Base-by-base conservation (phyloP, 2,329 filamentous ascomycete species). In the Tolypocladium ovalisporum region DNA sequence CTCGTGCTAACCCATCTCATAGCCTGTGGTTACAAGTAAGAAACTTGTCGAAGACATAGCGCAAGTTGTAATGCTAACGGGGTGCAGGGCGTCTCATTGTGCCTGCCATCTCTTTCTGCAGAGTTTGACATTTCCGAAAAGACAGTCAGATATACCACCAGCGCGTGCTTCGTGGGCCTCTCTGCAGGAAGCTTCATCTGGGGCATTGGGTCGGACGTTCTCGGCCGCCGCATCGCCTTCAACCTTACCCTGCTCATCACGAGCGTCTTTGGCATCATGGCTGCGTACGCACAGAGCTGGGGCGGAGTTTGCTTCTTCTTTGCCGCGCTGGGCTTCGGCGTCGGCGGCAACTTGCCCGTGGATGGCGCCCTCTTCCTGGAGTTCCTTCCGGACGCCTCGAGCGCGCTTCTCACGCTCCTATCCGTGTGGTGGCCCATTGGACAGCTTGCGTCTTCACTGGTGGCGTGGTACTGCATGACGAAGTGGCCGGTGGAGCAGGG, bases 371-470 rank as follows among this genome's bases (percentile, higher is more conserved):
- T 94, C 3, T 94, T 95, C 68, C 78, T 95, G 40, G 90, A 96
- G 66, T 93, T 93, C 62, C 74, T 95, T 1, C 90, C 90, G 0
- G 85, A 87, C 58, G 82, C 85, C 0, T 87, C 84, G n/a, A 85
- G 84, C 61, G 83, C 84, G 36, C 79, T 94, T 17, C 75, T 94
- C 35, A 94, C 89, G 0, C 77, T 93, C 53, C 77, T 95, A n/a
- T 90, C 88, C 8, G 82, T 91, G 9, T 94, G 89, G 87, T 96
- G 90, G 89, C 88, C 90, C 0, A 73, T 95, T 22, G 90, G 90
- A 7, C 89, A 94, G 67, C 77, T 95, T 9, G 79, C 87, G 57
- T 84, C 87, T 1, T 87, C 85, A 3, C 71, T 88, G 6, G 76
- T 89, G 53, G 89, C 87, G 8, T 93, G 88, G 89, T 87, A 79